Conservation (phyloP, 176 grass and related monocot genomes). For the Musa itinerans region DNA sequence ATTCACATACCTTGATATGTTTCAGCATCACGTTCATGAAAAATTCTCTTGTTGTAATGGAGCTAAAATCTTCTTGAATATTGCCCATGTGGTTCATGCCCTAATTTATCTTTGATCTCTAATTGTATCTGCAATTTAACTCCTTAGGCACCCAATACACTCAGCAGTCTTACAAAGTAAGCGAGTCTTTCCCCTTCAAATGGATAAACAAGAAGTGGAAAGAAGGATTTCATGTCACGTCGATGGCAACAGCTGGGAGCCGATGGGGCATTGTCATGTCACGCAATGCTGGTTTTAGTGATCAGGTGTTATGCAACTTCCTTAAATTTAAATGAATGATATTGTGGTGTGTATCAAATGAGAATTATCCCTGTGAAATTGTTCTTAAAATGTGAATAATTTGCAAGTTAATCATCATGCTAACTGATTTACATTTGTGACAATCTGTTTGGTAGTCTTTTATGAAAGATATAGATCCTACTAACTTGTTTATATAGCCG, state of each 20-base stretch:
- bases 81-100: neutral
- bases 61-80: neutral
- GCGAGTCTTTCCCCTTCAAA: slow-evolving; percentile 67
- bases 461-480: too few relatives aligned
- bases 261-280: slow-evolving; percentile 80
- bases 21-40: too few relatives aligned
- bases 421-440: too few relatives aligned
- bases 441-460: too few relatives aligned
- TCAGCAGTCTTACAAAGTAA: slow-evolving; percentile 74
- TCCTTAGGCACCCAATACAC: slow-evolving; percentile 52
- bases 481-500: too few relatives aligned
- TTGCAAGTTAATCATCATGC: neutral
- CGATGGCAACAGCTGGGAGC: slow-evolving; percentile 57
- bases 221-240: slow-evolving; percentile 68
- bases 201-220: slow-evolving; percentile 88
- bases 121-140: neutral
- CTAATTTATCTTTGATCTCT: neutral
- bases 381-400: neutral
- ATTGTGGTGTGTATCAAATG: neutral
- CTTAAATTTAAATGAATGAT: neutral
- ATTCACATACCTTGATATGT: too few relatives aligned
- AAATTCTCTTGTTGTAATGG: neutral
- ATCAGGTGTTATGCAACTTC: slow-evolving; percentile 38
- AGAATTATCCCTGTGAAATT: neutral
- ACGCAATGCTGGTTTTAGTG: slow-evolving; percentile 46